phyloP scores from a whole-genome alignment of 208 protist species.

The Acanthamoeba comandoni region DNA sequence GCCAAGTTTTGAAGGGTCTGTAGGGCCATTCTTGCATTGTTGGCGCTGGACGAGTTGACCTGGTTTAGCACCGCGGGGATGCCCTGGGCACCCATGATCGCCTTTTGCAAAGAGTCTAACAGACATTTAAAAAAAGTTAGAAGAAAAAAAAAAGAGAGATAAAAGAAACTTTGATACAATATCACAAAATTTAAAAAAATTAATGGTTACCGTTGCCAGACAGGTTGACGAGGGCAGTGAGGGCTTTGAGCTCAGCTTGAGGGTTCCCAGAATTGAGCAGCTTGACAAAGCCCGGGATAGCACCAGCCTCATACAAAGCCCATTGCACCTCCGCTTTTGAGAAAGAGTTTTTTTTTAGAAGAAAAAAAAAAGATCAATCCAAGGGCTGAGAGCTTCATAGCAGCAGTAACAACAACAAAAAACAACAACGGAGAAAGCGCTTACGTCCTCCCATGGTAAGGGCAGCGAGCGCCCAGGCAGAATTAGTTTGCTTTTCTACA shows the following conservation, averaged over 20 bases:
- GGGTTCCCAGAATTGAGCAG: conserved; percentile 56
- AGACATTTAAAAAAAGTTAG: not conserved
- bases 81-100: not conserved
- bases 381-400: too few relatives aligned
- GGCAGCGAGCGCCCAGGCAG: conserved; percentile 54
- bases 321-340: conserved; percentile 20
- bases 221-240: conserved; percentile 65
- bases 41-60: not conserved
- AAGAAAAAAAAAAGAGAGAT: not conserved
- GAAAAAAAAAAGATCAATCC: too few relatives aligned
- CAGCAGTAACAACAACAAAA: too few relatives aligned
- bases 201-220: conserved; percentile 41
- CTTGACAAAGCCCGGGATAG: conserved; percentile 45
- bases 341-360: too few relatives aligned
- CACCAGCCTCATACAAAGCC: conserved; percentile 53
- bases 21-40: conserved; percentile 14
- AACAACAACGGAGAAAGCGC: too few relatives aligned
- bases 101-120: conserved; percentile 30
- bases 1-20: conserved; percentile 62
- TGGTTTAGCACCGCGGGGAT: conserved; percentile 17
- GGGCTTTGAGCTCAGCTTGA: conserved; percentile 55
- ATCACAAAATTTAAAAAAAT: not conserved
- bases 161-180: too few relatives aligned
- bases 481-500: conserved; percentile 58
- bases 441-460: conserved; percentile 71